Percentiles rank a stretch among this genome's conserved stretches.
Evolutionary conservation across 208 protist genomes (phyloP).

Genomic region (Acanthamoeba castellanii): DNA sequence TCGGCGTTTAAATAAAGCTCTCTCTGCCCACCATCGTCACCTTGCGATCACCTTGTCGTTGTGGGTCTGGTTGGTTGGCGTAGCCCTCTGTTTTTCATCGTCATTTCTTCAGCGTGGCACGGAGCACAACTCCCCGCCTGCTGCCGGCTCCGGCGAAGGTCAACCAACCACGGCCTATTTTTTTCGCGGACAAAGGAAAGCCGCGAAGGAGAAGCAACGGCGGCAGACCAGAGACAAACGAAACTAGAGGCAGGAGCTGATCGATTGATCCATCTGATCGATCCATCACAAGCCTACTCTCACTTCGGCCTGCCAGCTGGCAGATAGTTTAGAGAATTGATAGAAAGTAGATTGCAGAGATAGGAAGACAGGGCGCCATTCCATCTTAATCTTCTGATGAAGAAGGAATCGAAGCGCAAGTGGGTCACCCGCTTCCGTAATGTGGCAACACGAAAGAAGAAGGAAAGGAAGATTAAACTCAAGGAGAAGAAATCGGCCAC

Average conservation of each 20-base stretch:
- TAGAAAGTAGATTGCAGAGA: too few species aligned
- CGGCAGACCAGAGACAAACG: too few species aligned
- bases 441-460: slow-evolving; percentile 26
- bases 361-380: neutral
- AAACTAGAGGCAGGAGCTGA: neutral
- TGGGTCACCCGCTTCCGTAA: slow-evolving; percentile 69
- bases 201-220: neutral
- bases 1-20: too few species aligned
- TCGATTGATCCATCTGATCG: neutral
- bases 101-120: neutral
- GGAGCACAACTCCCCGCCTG: too few species aligned
- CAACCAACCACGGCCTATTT: neutral
- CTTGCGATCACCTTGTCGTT: too few species aligned
- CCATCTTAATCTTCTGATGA: neutral
- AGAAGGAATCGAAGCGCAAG: neutral
- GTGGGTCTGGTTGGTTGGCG: neutral
- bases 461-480: slow-evolving; percentile 54
- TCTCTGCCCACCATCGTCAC: too few species aligned
- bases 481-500: slow-evolving; percentile 60
- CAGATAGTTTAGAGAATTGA: neutral
- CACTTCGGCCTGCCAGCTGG: neutral
- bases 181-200: neutral
- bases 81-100: neutral
- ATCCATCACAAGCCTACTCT: neutral
- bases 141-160: neutral